Evolutionary conservation across 257 asterid genomes (phyloP).

Genomic region (Cynanchum wilfordii): DNA sequence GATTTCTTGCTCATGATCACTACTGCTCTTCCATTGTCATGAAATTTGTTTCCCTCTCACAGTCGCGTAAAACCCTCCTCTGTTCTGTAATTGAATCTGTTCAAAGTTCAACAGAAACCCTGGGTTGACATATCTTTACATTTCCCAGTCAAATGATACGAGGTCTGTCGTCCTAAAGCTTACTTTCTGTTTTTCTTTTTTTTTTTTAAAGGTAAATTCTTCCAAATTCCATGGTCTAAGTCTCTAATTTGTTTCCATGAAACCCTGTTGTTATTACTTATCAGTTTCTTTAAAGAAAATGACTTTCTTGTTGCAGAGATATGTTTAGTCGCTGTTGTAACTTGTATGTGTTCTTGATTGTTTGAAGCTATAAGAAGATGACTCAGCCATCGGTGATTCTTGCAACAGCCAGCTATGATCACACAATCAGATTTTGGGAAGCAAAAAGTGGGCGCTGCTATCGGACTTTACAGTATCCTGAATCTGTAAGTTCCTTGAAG

Average conservation of each 20-base stretch:
- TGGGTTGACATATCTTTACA: neutral
- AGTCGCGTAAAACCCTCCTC: neutral
- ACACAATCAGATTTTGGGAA: conserved; percentile 96
- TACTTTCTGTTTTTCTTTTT: neutral
- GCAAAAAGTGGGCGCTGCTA: conserved; percentile 89
- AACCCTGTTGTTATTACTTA: conserved; percentile 11
- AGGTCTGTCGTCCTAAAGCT: neutral
- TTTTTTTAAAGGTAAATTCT: conserved; percentile 7
- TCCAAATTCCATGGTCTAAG: neutral
- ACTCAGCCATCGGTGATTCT: conserved; percentile 89
- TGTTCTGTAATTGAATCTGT: too few relatives aligned
- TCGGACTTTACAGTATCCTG: conserved; percentile 91
- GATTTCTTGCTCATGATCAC: neutral
- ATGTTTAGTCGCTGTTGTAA: neutral
- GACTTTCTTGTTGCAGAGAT: neutral
- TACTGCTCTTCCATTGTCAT: neutral
- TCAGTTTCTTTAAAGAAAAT: neutral
- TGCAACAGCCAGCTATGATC: conserved; percentile 98
- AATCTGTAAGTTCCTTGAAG: conserved; percentile 52
- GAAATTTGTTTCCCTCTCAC: neutral
- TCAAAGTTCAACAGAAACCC: neutral
- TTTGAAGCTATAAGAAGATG: conserved; percentile 36
- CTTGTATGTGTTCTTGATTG: too few relatives aligned
- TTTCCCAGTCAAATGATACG: neutral
- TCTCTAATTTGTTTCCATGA: neutral